Evolutionary conservation across 768 basidiomycete species (phyloP).

Genomic region (Floccularia luteovirens): DNA sequence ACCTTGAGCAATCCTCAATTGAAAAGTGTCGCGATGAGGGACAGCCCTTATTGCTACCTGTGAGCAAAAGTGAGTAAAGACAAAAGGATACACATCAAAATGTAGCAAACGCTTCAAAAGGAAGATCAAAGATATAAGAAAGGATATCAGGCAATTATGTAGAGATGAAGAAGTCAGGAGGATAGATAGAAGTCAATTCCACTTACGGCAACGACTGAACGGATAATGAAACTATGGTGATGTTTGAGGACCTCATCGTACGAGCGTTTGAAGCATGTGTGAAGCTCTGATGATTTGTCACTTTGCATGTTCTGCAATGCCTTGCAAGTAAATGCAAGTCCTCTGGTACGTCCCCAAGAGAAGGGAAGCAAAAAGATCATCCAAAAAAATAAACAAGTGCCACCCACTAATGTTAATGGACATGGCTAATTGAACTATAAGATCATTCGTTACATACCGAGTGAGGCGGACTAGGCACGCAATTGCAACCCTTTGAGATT

Average conservation of each 20-base stretch:
- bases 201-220: conserved; percentile 55
- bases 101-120: too few species aligned
- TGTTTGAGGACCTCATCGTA: conserved; percentile 63
- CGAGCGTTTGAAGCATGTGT: conserved; percentile 62
- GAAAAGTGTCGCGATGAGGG: conserved; percentile 57
- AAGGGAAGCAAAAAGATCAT: not conserved
- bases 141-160: too few species aligned
- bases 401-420: conserved; percentile 1
- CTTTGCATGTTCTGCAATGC: conserved; percentile 61
- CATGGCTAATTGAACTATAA: conserved; percentile 1
- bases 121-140: too few species aligned
- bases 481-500: conserved; percentile 39
- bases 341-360: conserved; percentile 44
- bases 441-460: conserved; percentile 33
- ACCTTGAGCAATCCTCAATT: conserved; percentile 51
- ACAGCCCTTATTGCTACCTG: conserved; percentile 56
- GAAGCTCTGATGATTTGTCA: conserved; percentile 44
- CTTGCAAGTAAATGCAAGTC: conserved; percentile 58
- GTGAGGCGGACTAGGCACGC: conserved; percentile 59
- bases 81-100: not conserved
- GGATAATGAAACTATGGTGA: conserved; percentile 62
- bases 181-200: conserved; percentile 8
- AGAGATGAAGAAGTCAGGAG: conserved; percentile 4
- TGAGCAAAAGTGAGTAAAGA: not conserved
- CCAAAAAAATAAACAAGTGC: conserved; percentile 2